Percentiles rank a stretch among this genome's conserved stretches.
Evolutionary conservation across 2,329 filamentous ascomycete genomes (phyloP).

Genomic region (Nemania serpens): DNA sequence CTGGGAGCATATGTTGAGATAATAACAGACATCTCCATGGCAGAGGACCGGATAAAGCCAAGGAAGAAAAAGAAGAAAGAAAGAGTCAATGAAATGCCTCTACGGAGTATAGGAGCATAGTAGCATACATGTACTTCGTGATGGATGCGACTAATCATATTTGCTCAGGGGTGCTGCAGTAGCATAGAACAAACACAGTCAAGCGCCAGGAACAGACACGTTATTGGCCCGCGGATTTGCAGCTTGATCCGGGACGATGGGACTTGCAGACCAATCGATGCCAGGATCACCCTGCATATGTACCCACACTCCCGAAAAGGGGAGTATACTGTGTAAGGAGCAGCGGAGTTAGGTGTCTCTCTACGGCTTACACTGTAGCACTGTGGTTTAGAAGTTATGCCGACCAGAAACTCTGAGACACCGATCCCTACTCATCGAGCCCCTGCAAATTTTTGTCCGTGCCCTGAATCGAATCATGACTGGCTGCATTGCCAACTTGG

Average conservation of each 20-base stretch:
- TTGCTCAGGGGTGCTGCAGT: slow-evolving; percentile 24
- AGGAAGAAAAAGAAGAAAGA: too few relatives aligned
- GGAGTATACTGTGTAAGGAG: neutral
- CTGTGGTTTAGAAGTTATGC: too few relatives aligned
- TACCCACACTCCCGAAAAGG: slow-evolving; percentile 2
- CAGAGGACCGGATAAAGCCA: too few relatives aligned
- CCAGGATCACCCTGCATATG: slow-evolving; percentile 15
- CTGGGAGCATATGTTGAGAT: too few relatives aligned
- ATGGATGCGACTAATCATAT: too few relatives aligned
- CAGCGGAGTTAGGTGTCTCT: neutral
- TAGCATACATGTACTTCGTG: too few relatives aligned
- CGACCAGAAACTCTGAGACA: slow-evolving; percentile 18
- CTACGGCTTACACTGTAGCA: neutral
- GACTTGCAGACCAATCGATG: slow-evolving; percentile 22
- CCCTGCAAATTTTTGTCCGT: slow-evolving; percentile 9
- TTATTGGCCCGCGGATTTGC: slow-evolving; percentile 38
- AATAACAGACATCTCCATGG: too few relatives aligned
- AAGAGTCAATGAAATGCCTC: too few relatives aligned
- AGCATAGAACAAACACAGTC: slow-evolving; percentile 23
- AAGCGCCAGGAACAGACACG: slow-evolving; percentile 39
- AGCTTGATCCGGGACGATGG: slow-evolving; percentile 32
- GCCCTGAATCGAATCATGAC: neutral
- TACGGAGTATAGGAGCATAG: too few relatives aligned
- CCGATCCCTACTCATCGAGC: slow-evolving; percentile 8
- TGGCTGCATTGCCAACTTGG: slow-evolving; percentile 6